Evolutionary conservation across 2,329 filamentous ascomycete species (phyloP), one percentile per base, ranked within the genome.

Genomic region (Colletotrichum sojae): DNA sequence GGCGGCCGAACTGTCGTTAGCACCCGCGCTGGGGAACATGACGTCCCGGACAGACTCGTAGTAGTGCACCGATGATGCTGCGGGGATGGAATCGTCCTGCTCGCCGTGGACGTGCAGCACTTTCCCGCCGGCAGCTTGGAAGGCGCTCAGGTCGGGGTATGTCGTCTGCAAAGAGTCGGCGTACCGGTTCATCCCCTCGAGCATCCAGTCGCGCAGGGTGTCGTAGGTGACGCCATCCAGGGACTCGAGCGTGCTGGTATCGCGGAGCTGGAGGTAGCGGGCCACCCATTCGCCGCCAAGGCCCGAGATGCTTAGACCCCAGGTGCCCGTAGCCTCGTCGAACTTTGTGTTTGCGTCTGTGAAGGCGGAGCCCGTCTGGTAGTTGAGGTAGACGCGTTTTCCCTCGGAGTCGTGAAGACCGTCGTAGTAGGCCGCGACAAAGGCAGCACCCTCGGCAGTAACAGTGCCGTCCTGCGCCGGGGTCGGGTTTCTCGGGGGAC

Each of bases 181-280:
- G 62, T 69, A 54, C 64, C 79, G 81, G 52, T 83, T 77, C 81
- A 83, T 82, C 13, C 83, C 86, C 8, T 78, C 76, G 5, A 79
- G 75, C 79, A 89, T 88, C 84, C 85, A 88, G 27, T 81, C 80
- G 5, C 81, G 78, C 16, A 89, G 78, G 1, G 83, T 87, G 71
- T 89, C 85, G 72, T 85, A 86, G 16, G 85, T 88, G 54, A 88
- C 82, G 57, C 78, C 76, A 54, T 82, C 75, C 1, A 86, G 77
- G 18, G 75, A 77, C 15, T 77, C 76, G 20, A 86, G 75, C 59
- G 77, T 81, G 62, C 74, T 73, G 12, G 72, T 70, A 66, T 76
- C 76, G 56, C 76, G 59, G 45, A 73, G 75, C 57, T 63, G 57
- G 48, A 86, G 69, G 60, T 83, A 83, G 67, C 83, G 79, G 16